phyloP scores from a whole-genome alignment of 805 yeast genomes.

The Priceomyces medius region DNA sequence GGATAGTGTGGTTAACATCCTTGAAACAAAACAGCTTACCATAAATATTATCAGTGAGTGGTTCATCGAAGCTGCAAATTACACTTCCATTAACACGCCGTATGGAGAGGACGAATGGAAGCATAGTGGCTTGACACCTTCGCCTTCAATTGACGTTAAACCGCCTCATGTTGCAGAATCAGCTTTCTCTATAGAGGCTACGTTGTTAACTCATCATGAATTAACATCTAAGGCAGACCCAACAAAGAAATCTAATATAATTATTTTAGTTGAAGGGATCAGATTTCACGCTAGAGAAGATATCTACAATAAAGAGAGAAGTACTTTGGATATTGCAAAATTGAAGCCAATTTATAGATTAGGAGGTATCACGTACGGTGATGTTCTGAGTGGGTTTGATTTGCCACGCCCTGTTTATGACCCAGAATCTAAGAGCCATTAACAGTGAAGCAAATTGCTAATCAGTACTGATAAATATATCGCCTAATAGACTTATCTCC shows the following conservation, averaged over 20 bases:
- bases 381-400: constrained; percentile 47
- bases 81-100: constrained; percentile 47
- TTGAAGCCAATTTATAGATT: constrained; percentile 55
- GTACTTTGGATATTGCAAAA: constrained; percentile 43
- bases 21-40: constrained; percentile 53
- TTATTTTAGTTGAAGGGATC: constrained; percentile 57
- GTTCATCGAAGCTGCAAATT: constrained; percentile 65
- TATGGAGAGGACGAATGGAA: constrained; percentile 54
- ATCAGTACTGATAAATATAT: no score
- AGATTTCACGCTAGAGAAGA: constrained; percentile 60
- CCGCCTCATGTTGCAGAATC: constrained; percentile 62
- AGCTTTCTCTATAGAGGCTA: constrained; percentile 59
- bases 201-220: constrained; percentile 43
- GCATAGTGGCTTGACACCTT: constrained; percentile 51
- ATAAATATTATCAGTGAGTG: constrained; percentile 61
- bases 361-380: constrained; percentile 47
- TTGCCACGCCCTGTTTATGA: constrained; percentile 43
- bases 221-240: constrained; percentile 44
- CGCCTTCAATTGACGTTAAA: constrained; percentile 43
- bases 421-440: constrained; percentile 8
- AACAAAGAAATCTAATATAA: constrained; percentile 32
- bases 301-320: constrained; percentile 39
- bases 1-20: constrained; percentile 49
- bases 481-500: no score
- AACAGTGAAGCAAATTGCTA: neutral